Evolutionary conservation across 768 basidiomycete genomes (phyloP), one percentile per base, ranked within the genome.

Genomic region (Trametes meyenii): DNA sequence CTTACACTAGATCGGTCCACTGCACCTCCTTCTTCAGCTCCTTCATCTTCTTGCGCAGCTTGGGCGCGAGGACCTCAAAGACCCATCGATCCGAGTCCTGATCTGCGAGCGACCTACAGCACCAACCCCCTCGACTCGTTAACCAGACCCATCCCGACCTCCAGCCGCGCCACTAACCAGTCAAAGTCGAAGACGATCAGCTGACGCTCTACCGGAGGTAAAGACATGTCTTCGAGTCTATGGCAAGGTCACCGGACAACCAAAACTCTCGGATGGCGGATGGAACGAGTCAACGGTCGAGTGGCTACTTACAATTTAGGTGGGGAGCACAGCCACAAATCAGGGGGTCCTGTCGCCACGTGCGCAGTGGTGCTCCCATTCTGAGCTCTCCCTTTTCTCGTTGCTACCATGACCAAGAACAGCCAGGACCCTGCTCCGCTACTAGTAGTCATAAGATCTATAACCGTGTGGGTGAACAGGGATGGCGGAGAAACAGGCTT

Each of bases 1-100:
- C 86, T 77, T 74, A 98, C 96, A 98, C 86, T 39, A 97, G 84
- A 78, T 98, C 97, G 3, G 96, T 98, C 89, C 94, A 99, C 71
- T 97, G 93, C 26, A 81, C 71, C 62, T 82, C 74, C 8, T 74
- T 66, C 72, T 91, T 83, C 67, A 86, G 78, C 23, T 77, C 79
- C 70, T 91, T 83, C 81, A 97, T 86, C 71, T 90, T 85, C 49
- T 92, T 80, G 55, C 97, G 90, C 45, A 98, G 80, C 67, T 92
- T 86, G 2, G 89, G 88, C 0, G 88, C 90, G 36, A 95, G 83
- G 59, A 96, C 93, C 73, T 96, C 93, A 65, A 93, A 87, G 61
- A 95, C 78, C 85, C 90, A 99, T 75, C 95, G 81, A 75, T 98
- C 97, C 0, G 95, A 89, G 77, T 99, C 97, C 78, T 98, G 96